These are phyloP conservation scores for Epichloe gansuensis DNA, from an alignment of 2,329 filamentous ascomycete species.

Conservation along the genomic window DNA sequence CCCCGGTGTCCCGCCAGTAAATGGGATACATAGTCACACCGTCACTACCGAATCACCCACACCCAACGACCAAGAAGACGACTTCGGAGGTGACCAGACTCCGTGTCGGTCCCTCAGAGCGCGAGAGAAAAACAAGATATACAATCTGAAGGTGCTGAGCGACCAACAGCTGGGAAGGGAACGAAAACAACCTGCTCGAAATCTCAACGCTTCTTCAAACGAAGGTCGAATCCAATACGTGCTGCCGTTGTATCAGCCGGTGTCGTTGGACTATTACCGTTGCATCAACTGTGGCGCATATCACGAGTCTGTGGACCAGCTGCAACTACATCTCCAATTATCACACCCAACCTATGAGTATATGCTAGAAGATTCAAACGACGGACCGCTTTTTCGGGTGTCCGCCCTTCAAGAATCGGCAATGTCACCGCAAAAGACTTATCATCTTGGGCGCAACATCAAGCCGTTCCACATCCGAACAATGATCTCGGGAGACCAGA, in stretches of 20 bases:
- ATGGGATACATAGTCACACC: conserved; percentile 10
- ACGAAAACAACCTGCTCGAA: conserved; percentile 26
- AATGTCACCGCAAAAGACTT: conserved; percentile 23
- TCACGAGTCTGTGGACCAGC: conserved; percentile 34
- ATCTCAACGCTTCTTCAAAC: conserved; percentile 14
- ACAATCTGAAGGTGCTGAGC: conserved; percentile 48
- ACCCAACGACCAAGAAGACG: conserved; percentile 32
- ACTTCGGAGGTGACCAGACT: conserved; percentile 34
- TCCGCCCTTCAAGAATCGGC: conserved; percentile 18
- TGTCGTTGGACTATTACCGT: conserved; percentile 35
- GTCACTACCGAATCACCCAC: conserved; percentile 18
- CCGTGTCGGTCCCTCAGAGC: conserved; percentile 39
- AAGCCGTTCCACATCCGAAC: conserved; percentile 34
- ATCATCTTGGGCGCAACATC: conserved; percentile 30
- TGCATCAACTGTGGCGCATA: conserved; percentile 39
- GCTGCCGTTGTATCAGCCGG: conserved; percentile 29
- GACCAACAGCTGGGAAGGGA: conserved; percentile 44
- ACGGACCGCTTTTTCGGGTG: conserved; percentile 28
- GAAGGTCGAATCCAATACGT: conserved; percentile 35
- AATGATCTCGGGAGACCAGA: conserved; percentile 32
- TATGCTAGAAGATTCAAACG: conserved; percentile 23
- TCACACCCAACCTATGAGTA: conserved; percentile 35
- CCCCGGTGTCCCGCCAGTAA: conserved; percentile 9
- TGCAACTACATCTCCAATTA: conserved; percentile 35
- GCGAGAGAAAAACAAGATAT: conserved; percentile 36